Conservation (phyloP, 768 basidiomycete species). For the Polyporus arcularius region DNA sequence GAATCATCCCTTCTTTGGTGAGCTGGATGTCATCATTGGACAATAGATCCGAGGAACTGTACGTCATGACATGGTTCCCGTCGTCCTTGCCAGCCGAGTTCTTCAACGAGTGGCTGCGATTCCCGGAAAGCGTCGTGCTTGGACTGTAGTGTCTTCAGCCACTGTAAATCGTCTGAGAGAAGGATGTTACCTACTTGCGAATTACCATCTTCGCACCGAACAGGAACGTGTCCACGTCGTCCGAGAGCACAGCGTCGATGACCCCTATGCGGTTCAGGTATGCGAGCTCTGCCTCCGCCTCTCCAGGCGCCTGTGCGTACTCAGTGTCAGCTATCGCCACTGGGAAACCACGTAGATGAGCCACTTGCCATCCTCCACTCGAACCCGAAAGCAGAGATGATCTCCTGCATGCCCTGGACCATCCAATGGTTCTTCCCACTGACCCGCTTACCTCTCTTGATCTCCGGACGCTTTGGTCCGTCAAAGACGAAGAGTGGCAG, state of each 20-base stretch:
- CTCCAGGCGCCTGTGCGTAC: slow-evolving; percentile 73
- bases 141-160: slow-evolving; percentile 41
- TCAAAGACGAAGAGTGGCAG: slow-evolving; percentile 93
- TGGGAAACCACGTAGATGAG: slow-evolving; percentile 20
- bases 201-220: slow-evolving; percentile 86
- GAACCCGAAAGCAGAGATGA: slow-evolving; percentile 79
- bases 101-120: slow-evolving; percentile 60
- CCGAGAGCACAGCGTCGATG: slow-evolving; percentile 88
- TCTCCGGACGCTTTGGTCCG: slow-evolving; percentile 77
- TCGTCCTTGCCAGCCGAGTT: slow-evolving; percentile 73
- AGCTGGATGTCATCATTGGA: slow-evolving; percentile 53
- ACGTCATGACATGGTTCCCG: slow-evolving; percentile 62
- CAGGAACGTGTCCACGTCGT: slow-evolving; percentile 91
- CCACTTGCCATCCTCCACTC: slow-evolving; percentile 66
- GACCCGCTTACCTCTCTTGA: slow-evolving; percentile 79
- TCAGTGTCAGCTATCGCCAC: background rate
- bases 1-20: slow-evolving; percentile 66
- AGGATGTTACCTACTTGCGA: slow-evolving; percentile 61
- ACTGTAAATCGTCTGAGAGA: background rate
- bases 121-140: slow-evolving; percentile 72
- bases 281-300: slow-evolving; percentile 93
- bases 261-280: slow-evolving; percentile 78
- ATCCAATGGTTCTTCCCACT: slow-evolving; percentile 64
- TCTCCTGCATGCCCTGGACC: slow-evolving; percentile 73
- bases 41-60: slow-evolving; percentile 38